Evolutionary conservation across 257 asterid species (phyloP), one percentile per base, ranked within the genome.

Genomic region (Plantago major): DNA sequence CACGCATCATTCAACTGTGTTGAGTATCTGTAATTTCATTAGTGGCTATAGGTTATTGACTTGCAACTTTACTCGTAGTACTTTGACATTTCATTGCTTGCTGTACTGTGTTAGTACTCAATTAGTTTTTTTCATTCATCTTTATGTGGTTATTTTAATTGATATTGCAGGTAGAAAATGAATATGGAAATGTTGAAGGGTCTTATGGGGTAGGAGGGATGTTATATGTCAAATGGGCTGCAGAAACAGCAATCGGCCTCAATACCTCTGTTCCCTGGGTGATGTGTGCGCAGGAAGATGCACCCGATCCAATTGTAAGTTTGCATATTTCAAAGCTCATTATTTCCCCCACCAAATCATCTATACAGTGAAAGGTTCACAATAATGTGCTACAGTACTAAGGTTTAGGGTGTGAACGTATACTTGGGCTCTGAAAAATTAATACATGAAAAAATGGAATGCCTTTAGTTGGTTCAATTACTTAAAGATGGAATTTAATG

Each of bases 241-340:
- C 96, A 62, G 76, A 83, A 83, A 80, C 86, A 50, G 96, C 95
- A 57, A 71, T 85, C 11, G 59, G 68, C 60, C 85, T 88, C 22
- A 83, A 85, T 46, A 88, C 90, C 10, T 65, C 82, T 3, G 92
- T 88, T 19, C 96, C 96, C 12, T 88, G 95, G 96, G 96, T 88
- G 73, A 88, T 85, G 96, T 85, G 95, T 63, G 58, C 64, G 28
- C 96, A 85, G 56, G 66, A 2, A 52, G 90, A 88, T 73, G 96
- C 95, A 26, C 96, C 92, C 6, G 95, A 81, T 72, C 88, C 96
- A 38, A 62, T 88, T 37, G 96, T 85, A 78, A 59, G 88, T 62
- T 65, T 67, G 26, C 46, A 22, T 30, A 44, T n/a, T 42, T 16
- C 9, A 33, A 69, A 55, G 6, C 28, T 53, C 10, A 6, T 12